phyloP scores from a whole-genome alignment of 2,329 filamentous ascomycete genomes.

The Trichoderma afroharzianum region DNA sequence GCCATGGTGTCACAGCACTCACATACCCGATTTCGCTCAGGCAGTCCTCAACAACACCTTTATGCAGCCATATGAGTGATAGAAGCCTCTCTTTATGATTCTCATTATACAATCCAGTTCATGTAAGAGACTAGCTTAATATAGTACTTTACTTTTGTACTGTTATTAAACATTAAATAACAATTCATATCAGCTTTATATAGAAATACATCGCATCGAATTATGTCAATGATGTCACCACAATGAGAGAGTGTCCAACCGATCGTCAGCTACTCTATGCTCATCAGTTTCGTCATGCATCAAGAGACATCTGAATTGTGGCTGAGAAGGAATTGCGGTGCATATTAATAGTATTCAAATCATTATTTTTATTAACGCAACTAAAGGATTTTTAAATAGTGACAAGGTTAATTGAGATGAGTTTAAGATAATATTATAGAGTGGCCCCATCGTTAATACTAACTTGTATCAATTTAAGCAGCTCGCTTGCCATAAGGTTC shows the following conservation, averaged over 20 bases:
- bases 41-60: neutral
- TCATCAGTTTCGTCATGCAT: too few relatives aligned
- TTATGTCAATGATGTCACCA: too few relatives aligned
- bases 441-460: neutral
- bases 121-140: too few relatives aligned
- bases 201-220: too few relatives aligned
- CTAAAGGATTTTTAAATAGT: neutral
- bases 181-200: too few relatives aligned
- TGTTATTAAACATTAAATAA: too few relatives aligned
- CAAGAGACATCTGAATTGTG: too few relatives aligned
- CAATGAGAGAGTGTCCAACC: too few relatives aligned
- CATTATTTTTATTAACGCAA: neutral
- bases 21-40: neutral
- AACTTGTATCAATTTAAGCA: slow-evolving; percentile 28
- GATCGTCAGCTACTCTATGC: too few relatives aligned
- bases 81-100: neutral
- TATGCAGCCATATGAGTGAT: neutral
- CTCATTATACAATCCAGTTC: too few relatives aligned
- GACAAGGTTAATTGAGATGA: neutral
- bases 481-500: slow-evolving; percentile 58
- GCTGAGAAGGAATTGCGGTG: too few relatives aligned
- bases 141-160: too few relatives aligned
- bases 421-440: neutral
- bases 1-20: neutral
- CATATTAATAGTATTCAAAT: neutral